Evolutionary conservation across 2,329 filamentous ascomycete genomes (phyloP).

Genomic region (Aspergillus cejpii): DNA sequence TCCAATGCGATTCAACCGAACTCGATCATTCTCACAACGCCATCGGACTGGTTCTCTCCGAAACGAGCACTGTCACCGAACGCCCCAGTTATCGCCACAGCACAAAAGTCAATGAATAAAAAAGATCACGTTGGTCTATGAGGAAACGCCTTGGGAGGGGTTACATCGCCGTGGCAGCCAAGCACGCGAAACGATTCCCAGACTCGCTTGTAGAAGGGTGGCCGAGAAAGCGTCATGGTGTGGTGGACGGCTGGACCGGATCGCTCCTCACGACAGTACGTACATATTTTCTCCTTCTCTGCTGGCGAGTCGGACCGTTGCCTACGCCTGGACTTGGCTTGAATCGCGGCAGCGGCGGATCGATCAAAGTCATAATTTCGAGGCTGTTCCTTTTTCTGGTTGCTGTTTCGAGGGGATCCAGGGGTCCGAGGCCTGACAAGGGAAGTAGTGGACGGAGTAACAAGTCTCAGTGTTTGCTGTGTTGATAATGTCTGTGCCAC

Average conservation of each 20-base stretch:
- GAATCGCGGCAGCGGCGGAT: constrained; percentile 33
- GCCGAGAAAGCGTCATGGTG: constrained; percentile 15
- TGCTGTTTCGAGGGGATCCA: constrained; percentile 22
- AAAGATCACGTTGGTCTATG: constrained; percentile 16
- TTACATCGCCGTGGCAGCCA: constrained; percentile 20
- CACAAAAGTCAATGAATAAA: background rate
- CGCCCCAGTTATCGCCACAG: constrained; percentile 6
- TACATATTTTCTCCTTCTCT: constrained; percentile 26
- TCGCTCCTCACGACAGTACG: constrained; percentile 29
- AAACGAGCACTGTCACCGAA: constrained; percentile 4
- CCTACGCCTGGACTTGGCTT: constrained; percentile 31
- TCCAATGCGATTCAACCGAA: background rate
- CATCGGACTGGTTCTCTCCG: too few relatives aligned
- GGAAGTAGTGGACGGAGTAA: constrained; percentile 33
- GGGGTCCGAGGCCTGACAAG: constrained; percentile 23
- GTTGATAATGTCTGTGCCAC: constrained; percentile 18
- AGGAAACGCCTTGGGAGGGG: constrained; percentile 8
- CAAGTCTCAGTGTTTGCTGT: constrained; percentile 31
- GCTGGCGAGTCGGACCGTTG: constrained; percentile 27
- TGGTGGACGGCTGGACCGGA: constrained; percentile 20
- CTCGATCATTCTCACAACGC: too few relatives aligned
- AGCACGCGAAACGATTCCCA: constrained; percentile 24
- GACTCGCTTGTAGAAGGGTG: constrained; percentile 20
- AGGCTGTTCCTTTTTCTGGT: constrained; percentile 4
- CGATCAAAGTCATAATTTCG: constrained; percentile 28